These are phyloP conservation scores for Salvia splendens DNA, from an alignment of 257 asterid genomes.

Conservation along the genomic window DNA sequence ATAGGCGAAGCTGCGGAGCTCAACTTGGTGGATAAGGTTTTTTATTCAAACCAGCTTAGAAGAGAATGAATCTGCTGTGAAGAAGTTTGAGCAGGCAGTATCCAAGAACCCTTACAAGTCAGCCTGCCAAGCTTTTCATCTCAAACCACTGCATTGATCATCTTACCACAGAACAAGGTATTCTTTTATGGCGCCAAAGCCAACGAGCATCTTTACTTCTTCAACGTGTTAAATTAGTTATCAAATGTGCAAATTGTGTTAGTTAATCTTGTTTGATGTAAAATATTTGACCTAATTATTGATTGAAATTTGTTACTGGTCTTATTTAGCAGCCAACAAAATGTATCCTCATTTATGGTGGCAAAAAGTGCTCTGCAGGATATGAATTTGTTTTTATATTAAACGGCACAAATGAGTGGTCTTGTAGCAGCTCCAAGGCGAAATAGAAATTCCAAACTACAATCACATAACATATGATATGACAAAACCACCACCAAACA, in stretches of 20 bases:
- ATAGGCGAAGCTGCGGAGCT: constrained; percentile 81
- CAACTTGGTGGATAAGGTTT: constrained; percentile 85
- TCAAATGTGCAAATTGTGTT: constrained; percentile 27
- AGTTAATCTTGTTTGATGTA: constrained; percentile 28
- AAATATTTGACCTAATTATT: constrained; percentile 31
- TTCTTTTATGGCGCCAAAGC: constrained; percentile 29
- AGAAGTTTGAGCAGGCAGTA: constrained; percentile 75
- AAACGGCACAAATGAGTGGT: too few relatives aligned
- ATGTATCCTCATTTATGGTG: constrained; percentile 28
- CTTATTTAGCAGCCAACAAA: constrained; percentile 31
- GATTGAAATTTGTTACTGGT: constrained; percentile 32
- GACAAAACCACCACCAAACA: too few relatives aligned
- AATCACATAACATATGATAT: too few relatives aligned
- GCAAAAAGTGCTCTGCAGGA: constrained; percentile 23
- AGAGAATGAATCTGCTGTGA: constrained; percentile 73
- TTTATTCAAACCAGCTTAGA: constrained; percentile 77
- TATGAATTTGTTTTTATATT: background rate
- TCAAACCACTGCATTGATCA: constrained; percentile 67
- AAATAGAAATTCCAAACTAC: too few relatives aligned
- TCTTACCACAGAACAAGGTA: constrained; percentile 23
- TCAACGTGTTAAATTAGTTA: constrained; percentile 26
- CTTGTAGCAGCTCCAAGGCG: too few relatives aligned
- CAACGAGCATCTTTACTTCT: constrained; percentile 34
- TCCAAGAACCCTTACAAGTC: constrained; percentile 51
- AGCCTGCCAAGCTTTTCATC: constrained; percentile 86